Conservation (phyloP, 441 rosid genomes). For the Aleurites moluccanus region DNA sequence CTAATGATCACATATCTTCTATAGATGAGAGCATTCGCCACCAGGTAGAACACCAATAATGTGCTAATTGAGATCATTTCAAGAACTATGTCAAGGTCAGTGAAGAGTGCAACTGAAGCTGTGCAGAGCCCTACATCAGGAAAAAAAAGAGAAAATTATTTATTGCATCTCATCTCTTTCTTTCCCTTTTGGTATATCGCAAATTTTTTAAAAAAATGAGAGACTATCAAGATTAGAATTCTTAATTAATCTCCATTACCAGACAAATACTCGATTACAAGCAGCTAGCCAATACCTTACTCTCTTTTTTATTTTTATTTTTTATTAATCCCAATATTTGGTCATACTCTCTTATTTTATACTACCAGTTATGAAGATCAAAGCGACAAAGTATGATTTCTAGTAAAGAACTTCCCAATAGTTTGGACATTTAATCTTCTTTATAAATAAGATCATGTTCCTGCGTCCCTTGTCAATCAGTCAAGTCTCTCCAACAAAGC, state of each 20-base stretch:
- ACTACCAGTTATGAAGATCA: too few species aligned
- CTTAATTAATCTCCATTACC: too few species aligned
- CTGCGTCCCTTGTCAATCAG: neutral
- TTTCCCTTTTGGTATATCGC: too few species aligned
- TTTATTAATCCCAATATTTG: too few species aligned
- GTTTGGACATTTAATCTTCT: neutral
- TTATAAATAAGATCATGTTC: neutral
- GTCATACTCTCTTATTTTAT: too few species aligned
- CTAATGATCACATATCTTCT: constrained; percentile 48
- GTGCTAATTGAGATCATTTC: constrained; percentile 78
- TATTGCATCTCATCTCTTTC: neutral
- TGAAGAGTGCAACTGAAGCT: constrained; percentile 84
- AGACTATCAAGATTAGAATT: too few species aligned
- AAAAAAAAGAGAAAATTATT: neutral
- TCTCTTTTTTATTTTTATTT: too few species aligned
- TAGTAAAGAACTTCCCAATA: neutral
- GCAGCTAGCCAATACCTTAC: too few species aligned
- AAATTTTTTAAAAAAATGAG: too few species aligned
- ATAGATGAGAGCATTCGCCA: constrained; percentile 87
- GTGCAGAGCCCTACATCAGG: constrained; percentile 74
- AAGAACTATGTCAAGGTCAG: constrained; percentile 62
- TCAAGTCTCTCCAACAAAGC: neutral
- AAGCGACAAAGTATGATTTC: too few species aligned
- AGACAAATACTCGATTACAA: too few species aligned
- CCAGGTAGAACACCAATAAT: constrained; percentile 78